Evolutionary conservation across 2,329 filamentous ascomycete genomes (phyloP).

Genomic region (Verticillium alfalfae): DNA sequence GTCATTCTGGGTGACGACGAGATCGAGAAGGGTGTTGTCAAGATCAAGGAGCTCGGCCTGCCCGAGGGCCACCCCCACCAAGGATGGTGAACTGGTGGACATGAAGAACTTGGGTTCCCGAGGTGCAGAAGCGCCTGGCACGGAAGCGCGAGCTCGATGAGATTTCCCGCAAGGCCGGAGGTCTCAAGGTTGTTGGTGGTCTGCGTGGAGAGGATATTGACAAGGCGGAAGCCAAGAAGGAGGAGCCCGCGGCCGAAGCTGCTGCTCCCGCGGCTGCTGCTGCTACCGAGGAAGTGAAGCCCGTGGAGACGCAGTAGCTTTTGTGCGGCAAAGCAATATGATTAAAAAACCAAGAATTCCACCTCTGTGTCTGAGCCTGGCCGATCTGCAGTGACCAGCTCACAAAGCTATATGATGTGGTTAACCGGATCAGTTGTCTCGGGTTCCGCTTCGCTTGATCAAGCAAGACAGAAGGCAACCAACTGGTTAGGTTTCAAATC

Average conservation of each 20-base stretch:
- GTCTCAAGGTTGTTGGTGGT: conserved; percentile 39
- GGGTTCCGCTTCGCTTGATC: too few species aligned
- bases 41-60: conserved; percentile 74
- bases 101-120: conserved; percentile 55
- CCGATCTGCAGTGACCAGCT: too few species aligned
- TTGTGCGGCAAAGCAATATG: not conserved
- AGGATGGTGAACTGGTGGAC: conserved; percentile 75
- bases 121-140: conserved; percentile 48
- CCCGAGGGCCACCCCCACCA: conserved; percentile 80
- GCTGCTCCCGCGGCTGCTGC: conserved; percentile 4
- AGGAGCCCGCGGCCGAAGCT: conserved; percentile 6
- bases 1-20: conserved; percentile 92
- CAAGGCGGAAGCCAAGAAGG: conserved; percentile 13
- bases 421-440: too few species aligned
- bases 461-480: not conserved
- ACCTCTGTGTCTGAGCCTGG: not conserved
- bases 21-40: conserved; percentile 74
- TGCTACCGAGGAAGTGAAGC: conserved; percentile 11
- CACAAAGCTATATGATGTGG: too few species aligned
- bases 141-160: conserved; percentile 38
- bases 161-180: conserved; percentile 35
- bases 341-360: not conserved
- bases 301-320: not conserved
- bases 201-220: conserved; percentile 34
- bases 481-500: too few species aligned